Evolutionary conservation across 352 stramenopile genomes (phyloP).

Genomic region (Hyaloperonospora arabidopsidis): DNA sequence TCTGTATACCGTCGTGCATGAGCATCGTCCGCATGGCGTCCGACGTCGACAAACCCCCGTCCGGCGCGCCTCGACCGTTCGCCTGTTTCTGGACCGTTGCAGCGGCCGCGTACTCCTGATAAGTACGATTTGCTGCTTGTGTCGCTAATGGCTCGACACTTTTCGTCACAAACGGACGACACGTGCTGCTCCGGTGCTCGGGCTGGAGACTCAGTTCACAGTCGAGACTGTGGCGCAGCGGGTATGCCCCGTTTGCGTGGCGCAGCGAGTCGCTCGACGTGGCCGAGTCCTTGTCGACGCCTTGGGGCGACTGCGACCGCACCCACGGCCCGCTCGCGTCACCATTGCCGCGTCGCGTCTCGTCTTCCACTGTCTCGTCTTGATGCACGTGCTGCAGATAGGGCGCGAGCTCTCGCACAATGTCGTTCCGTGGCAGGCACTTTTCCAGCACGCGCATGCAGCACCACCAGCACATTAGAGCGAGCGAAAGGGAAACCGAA

Average conservation of each 20-base stretch:
- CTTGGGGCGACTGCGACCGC: constrained; percentile 38
- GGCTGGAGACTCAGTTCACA: constrained; percentile 28
- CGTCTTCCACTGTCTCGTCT: constrained; percentile 59
- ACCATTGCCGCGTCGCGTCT: constrained; percentile 26
- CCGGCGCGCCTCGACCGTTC: neutral
- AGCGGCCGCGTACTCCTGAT: constrained; percentile 11
- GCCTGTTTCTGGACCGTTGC: constrained; percentile 22
- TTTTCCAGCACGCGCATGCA: constrained; percentile 84
- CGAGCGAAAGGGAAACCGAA: too few species aligned
- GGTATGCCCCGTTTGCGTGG: constrained; percentile 37
- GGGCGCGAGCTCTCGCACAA: constrained; percentile 76
- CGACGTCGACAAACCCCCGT: constrained; percentile 12
- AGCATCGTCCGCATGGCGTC: constrained; percentile 7
- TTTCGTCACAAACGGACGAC: constrained; percentile 22
- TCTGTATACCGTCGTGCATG: constrained; percentile 8
- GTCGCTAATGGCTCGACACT: constrained; percentile 24
- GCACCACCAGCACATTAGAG: constrained; percentile 84
- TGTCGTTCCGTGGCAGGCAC: constrained; percentile 81
- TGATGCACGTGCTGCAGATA: constrained; percentile 81
- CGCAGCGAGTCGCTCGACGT: constrained; percentile 57
- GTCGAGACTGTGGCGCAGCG: constrained; percentile 29
- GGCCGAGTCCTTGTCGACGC: constrained; percentile 52
- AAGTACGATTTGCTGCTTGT: neutral
- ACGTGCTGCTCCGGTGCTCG: constrained; percentile 1
- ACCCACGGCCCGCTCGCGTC: constrained; percentile 39